Conservation (phyloP, 2,329 filamentous ascomycete genomes). For the Tolypocladium paradoxum region DNA sequence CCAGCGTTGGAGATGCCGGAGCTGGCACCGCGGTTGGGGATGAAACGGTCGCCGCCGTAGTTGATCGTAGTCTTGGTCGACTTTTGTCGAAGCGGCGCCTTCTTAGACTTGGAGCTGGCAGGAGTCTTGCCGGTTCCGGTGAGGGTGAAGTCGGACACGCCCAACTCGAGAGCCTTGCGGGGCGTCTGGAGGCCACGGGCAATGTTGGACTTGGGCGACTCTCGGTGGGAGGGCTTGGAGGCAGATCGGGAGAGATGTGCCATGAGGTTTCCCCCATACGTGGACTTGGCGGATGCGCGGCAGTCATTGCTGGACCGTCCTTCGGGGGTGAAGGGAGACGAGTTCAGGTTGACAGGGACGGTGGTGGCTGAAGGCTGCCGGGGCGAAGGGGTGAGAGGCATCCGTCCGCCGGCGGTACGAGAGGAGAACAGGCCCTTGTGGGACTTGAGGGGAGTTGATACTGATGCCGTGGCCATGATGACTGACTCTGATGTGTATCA, state of each 20-base stretch:
- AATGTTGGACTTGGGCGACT: constrained; percentile 96
- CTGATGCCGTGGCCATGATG: constrained; percentile 68
- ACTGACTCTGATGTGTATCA: constrained; percentile 14
- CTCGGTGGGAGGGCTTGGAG: constrained; percentile 58
- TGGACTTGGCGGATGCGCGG: constrained; percentile 53
- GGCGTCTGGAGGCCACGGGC: constrained; percentile 64
- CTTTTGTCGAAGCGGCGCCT: constrained; percentile 41
- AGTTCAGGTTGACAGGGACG: constrained; percentile 41
- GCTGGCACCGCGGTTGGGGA: constrained; percentile 84
- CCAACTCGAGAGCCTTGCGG: constrained; percentile 73
- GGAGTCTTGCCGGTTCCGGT: constrained; percentile 74
- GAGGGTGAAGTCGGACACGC: constrained; percentile 85
- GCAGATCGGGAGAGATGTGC: constrained; percentile 64
- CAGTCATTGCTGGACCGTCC: constrained; percentile 40
- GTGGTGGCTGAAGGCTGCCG: constrained; percentile 49
- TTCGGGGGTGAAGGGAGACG: constrained; percentile 71
- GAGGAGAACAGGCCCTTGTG: constrained; percentile 86
- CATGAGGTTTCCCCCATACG: constrained; percentile 70
- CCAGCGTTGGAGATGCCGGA: constrained; percentile 76
- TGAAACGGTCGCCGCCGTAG: constrained; percentile 85
- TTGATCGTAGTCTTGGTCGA: constrained; percentile 67
- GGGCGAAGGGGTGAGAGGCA: constrained; percentile 89
- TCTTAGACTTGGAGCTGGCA: constrained; percentile 43
- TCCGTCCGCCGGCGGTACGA: constrained; percentile 86
- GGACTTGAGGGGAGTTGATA: constrained; percentile 91